Percentiles rank a stretch among this genome's conserved stretches.
Evolutionary conservation across 1,139 yeast genomes (phyloP).

Genomic region (Geotrichum australiense): DNA sequence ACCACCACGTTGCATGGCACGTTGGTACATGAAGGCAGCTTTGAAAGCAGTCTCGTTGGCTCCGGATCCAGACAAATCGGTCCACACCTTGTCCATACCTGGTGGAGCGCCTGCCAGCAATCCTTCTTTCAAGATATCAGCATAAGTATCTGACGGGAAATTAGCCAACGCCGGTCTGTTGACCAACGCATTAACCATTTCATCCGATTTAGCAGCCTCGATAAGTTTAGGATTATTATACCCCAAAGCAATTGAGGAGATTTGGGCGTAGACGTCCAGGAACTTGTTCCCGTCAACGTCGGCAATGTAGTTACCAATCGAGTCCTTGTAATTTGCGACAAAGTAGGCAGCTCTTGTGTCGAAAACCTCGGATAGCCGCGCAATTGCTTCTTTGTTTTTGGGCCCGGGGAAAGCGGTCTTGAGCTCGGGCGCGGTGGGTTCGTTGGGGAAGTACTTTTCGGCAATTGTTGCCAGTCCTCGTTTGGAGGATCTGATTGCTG

Average conservation of each 20-base stretch:
- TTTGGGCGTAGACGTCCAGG: constrained; percentile 70
- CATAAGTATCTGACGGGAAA: constrained; percentile 61
- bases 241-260: constrained; percentile 71
- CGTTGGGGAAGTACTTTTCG: constrained; percentile 44
- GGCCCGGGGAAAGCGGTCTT: constrained; percentile 61
- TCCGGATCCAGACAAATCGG: constrained; percentile 75
- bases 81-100: constrained; percentile 62
- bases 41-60: constrained; percentile 81
- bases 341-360: constrained; percentile 64
- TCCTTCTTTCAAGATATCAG: constrained; percentile 49
- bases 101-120: constrained; percentile 62
- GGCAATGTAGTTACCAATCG: constrained; percentile 61
- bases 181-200: constrained; percentile 61
- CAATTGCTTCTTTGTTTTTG: constrained; percentile 41
- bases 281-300: constrained; percentile 67
- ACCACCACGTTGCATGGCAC: constrained; percentile 48
- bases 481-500: constrained; percentile 3
- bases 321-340: constrained; percentile 60
- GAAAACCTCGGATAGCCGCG: constrained; percentile 47
- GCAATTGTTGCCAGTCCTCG: constrained; percentile 27
- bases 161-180: constrained; percentile 75
- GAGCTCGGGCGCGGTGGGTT: constrained; percentile 55
- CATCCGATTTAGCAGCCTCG: constrained; percentile 55
- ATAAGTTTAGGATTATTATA: constrained; percentile 69
- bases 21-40: constrained; percentile 76